Conservation (phyloP, 2,329 filamentous ascomycete species). For the Ophiostoma montium region DNA sequence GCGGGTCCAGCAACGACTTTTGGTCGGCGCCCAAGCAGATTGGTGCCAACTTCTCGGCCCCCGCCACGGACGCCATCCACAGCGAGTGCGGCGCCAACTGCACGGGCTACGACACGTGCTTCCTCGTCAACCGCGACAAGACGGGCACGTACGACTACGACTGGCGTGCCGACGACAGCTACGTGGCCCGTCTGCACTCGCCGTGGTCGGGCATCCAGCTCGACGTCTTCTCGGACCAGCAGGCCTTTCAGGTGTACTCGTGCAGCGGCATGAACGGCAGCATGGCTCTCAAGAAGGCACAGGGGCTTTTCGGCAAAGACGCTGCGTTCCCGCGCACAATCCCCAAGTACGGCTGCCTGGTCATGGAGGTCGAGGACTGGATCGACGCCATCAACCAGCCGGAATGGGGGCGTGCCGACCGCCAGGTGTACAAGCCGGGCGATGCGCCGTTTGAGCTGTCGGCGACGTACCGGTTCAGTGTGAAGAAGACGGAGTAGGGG, state of each 20-base stretch:
- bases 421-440: conserved; percentile 46
- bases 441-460: conserved; percentile 47
- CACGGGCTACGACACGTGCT: conserved; percentile 69
- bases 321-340: conserved; percentile 44
- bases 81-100: conserved; percentile 72
- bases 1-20: conserved; percentile 61
- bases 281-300: conserved; percentile 53
- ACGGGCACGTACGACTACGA: conserved; percentile 27
- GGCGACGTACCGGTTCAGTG: conserved; percentile 46
- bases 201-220: conserved; percentile 71
- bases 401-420: conserved; percentile 58
- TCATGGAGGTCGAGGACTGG: conserved; percentile 86
- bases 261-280: conserved; percentile 66
- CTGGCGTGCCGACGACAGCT: conserved; percentile 44
- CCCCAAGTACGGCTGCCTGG: conserved; percentile 68
- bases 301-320: conserved; percentile 43
- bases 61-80: conserved; percentile 34
- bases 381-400: conserved; percentile 91
- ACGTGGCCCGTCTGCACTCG: conserved; percentile 53
- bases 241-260: conserved; percentile 77
- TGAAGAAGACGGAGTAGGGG: conserved; percentile 22
- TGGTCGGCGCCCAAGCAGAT: conserved; percentile 72
- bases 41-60: conserved; percentile 48
- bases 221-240: conserved; percentile 71
- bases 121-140: conserved; percentile 45